Evolutionary conservation across 805 yeast species (phyloP).

Genomic region (Ogataea sp.): DNA sequence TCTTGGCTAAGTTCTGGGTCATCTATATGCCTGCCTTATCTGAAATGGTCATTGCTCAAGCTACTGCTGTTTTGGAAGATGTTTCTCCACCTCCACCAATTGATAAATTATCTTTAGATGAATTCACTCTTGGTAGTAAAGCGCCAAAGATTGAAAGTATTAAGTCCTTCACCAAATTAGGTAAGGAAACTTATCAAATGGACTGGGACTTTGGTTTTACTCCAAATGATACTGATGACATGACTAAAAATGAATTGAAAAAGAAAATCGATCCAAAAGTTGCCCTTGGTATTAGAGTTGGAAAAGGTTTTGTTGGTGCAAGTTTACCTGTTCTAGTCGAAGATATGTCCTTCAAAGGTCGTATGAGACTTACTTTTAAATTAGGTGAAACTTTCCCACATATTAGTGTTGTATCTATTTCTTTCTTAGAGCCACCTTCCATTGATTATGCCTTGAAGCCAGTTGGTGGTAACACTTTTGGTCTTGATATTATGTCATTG

Average conservation of each 20-base stretch:
- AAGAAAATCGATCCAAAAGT: conserved; percentile 73
- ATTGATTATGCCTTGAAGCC: conserved; percentile 79
- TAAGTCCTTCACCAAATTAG: conserved; percentile 64
- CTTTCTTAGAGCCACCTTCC: conserved; percentile 68
- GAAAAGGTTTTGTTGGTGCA: conserved; percentile 74
- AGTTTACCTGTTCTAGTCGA: conserved; percentile 72
- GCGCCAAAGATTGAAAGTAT: conserved; percentile 70
- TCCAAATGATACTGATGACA: conserved; percentile 75
- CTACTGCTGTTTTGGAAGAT: conserved; percentile 60
- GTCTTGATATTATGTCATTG: conserved; percentile 76
- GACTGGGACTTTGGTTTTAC: conserved; percentile 78
- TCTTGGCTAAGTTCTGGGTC: conserved; percentile 77
- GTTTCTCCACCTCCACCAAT: conserved; percentile 81
- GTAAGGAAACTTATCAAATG: conserved; percentile 65
- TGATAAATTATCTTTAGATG: conserved; percentile 63
- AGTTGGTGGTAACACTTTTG: conserved; percentile 84
- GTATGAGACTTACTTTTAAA: conserved; percentile 55
- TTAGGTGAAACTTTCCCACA: conserved; percentile 69
- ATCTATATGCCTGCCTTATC: conserved; percentile 82
- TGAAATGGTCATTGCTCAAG: conserved; percentile 61
- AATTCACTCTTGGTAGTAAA: conserved; percentile 74
- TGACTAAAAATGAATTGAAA: conserved; percentile 69
- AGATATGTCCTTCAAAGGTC: conserved; percentile 69
- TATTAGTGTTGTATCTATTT: conserved; percentile 61
- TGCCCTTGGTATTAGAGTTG: conserved; percentile 71